Evolutionary conservation across 176 grass and related monocot species (phyloP).

Genomic region (Cocos nucifera): DNA sequence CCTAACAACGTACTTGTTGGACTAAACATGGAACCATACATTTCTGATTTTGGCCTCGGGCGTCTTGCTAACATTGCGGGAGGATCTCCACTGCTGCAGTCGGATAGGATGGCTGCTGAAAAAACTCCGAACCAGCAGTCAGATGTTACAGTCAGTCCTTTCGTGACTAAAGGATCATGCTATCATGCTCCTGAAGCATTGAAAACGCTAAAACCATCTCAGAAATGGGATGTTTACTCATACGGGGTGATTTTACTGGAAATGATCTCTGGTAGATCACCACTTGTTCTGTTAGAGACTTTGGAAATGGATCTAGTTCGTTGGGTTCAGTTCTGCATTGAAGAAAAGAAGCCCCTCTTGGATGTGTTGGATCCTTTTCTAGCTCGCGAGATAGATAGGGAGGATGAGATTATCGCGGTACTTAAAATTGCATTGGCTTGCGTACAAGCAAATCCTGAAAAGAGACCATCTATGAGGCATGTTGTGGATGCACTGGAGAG

Average conservation of each 20-base stretch:
- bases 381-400: slow-evolving; percentile 33
- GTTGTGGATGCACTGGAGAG: slow-evolving; percentile 50
- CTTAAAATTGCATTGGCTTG: slow-evolving; percentile 74
- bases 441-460: slow-evolving; percentile 54
- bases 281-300: slow-evolving; percentile 53
- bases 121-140: slow-evolving; percentile 42
- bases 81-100: slow-evolving; percentile 48
- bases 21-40: slow-evolving; percentile 55
- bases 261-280: slow-evolving; percentile 61
- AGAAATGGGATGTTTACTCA: slow-evolving; percentile 95
- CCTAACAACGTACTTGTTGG: slow-evolving; percentile 83
- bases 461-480: slow-evolving; percentile 55
- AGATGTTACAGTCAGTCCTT: slow-evolving; percentile 48
- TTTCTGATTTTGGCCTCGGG: slow-evolving; percentile 84
- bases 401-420: slow-evolving; percentile 69
- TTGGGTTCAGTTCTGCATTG: slow-evolving; percentile 82
- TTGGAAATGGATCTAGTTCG: slow-evolving; percentile 76
- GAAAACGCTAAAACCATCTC: slow-evolving; percentile 84
- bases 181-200: slow-evolving; percentile 85
- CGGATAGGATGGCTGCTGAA: slow-evolving; percentile 37
- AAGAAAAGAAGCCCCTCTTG: slow-evolving; percentile 65
- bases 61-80: slow-evolving; percentile 83
- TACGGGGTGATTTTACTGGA: slow-evolving; percentile 81
- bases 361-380: slow-evolving; percentile 70
- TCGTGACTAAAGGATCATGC: slow-evolving; percentile 47